phyloP scores from a whole-genome alignment of 2,329 filamentous ascomycete species.

The Polychaeton citri region DNA sequence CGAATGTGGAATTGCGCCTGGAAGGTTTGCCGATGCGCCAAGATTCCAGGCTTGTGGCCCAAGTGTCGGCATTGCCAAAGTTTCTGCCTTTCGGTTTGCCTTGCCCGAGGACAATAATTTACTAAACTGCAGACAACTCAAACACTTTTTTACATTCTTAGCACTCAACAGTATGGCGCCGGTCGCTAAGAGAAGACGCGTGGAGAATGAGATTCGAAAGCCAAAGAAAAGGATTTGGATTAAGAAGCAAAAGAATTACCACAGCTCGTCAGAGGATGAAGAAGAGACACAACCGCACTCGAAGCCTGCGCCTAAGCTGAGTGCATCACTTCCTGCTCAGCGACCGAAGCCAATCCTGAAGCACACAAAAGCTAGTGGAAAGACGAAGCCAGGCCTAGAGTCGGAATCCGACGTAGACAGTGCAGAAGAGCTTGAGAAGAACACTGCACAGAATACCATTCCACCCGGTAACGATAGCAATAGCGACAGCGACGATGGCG shows the following conservation, averaged over 20 bases:
- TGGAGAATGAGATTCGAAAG: conserved; percentile 44
- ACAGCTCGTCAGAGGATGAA: conserved; percentile 49
- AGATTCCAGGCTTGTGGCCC: no score
- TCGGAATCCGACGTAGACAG: conserved; percentile 23
- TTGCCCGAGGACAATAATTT: no score
- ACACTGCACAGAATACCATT: conserved; percentile 10
- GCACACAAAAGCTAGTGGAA: conserved; percentile 1
- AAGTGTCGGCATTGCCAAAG: no score
- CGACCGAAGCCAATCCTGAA: conserved; percentile 10
- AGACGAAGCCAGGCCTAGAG: conserved; percentile 9
- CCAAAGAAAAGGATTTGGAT: conserved; percentile 41
- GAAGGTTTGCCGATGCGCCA: no score
- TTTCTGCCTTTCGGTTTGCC: no score
- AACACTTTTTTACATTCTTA: no score
- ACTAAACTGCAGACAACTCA: no score
- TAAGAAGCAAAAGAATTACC: conserved; percentile 50
- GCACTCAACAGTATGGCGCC: conserved; percentile 1
- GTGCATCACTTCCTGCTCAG: not conserved
- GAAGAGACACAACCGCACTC: conserved; percentile 15
- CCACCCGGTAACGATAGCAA: conserved; percentile 1
- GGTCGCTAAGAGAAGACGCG: conserved; percentile 40
- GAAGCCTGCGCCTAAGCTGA: not conserved
- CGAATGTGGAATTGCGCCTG: no score
- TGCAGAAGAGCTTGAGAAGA: conserved; percentile 26
- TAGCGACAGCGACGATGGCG: conserved; percentile 28